phyloP scores from a whole-genome alignment of 2,329 filamentous ascomycete species.

The Lomentospora prolificans region DNA sequence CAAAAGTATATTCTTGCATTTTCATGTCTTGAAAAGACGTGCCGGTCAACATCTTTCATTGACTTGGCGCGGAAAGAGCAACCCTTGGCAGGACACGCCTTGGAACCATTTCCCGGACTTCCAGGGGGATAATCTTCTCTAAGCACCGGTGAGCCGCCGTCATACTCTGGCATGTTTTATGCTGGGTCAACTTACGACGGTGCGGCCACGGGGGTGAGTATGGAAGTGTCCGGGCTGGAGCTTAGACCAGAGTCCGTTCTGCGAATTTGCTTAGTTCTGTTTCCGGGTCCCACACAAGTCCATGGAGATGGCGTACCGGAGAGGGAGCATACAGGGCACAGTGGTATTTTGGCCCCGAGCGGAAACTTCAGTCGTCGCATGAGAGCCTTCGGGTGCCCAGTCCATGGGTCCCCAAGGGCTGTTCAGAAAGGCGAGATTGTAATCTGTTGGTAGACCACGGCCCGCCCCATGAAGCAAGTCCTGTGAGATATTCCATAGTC shows the following conservation, averaged over 20 bases:
- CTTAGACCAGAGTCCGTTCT: not conserved
- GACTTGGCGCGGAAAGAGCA: not conserved
- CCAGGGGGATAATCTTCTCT: not conserved
- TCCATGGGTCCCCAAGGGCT: not conserved
- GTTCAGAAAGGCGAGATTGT: not conserved
- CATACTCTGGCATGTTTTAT: not conserved
- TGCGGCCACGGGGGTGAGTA: not conserved
- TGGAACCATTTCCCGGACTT: not conserved
- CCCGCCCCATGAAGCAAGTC: not conserved
- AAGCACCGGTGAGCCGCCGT: not conserved
- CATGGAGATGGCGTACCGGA: not conserved
- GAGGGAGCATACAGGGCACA: not conserved
- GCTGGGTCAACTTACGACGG: not conserved
- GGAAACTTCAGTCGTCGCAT: not conserved
- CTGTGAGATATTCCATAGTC: not conserved
- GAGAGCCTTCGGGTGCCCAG: not conserved
- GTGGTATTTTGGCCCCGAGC: not conserved
- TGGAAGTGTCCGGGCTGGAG: not conserved
- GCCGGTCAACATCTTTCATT: not conserved
- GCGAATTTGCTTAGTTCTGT: not conserved
- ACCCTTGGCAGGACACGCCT: not conserved
- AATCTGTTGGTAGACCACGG: not conserved
- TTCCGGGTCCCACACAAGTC: not conserved
- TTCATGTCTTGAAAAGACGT: not conserved
- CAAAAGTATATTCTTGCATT: not conserved